Percentiles rank a stretch among this genome's conserved stretches.
phyloP scores from a whole-genome alignment of 108 stramenopile species.

The Cyclotella cryptica region DNA sequence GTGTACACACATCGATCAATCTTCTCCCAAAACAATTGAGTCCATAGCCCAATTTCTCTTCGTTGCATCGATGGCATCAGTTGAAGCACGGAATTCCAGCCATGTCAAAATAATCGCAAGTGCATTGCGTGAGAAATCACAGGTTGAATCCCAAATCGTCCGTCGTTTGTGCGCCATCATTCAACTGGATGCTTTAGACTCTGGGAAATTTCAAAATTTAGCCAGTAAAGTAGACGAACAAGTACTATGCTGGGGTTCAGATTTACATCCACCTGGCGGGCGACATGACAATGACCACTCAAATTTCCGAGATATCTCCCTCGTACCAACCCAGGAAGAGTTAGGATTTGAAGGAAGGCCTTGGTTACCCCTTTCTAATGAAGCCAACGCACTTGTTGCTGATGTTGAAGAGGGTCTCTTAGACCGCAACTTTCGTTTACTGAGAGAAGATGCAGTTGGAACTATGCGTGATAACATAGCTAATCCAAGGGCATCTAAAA shows the following conservation, averaged over 20 bases:
- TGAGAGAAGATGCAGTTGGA: slow-evolving; percentile 58
- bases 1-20: slow-evolving; percentile 3
- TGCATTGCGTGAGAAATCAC: slow-evolving; percentile 20
- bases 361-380: slow-evolving; percentile 48
- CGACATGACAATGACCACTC: slow-evolving; percentile 60
- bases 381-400: slow-evolving; percentile 40
- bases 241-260: slow-evolving; percentile 55
- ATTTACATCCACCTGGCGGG: slow-evolving; percentile 53
- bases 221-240: background rate
- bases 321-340: slow-evolving; percentile 59
- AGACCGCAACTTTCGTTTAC: slow-evolving; percentile 59
- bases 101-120: slow-evolving; percentile 38
- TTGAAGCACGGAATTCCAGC: slow-evolving; percentile 44
- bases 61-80: slow-evolving; percentile 23
- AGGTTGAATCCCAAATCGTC: slow-evolving; percentile 11
- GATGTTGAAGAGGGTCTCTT: slow-evolving; percentile 46
- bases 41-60: slow-evolving; percentile 43
- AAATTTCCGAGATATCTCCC: slow-evolving; percentile 57
- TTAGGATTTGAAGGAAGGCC: slow-evolving; percentile 32
- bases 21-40: slow-evolving; percentile 11
- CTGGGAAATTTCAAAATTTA: background rate
- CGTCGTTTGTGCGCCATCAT: slow-evolving; percentile 42
- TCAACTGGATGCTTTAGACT: slow-evolving; percentile 34
- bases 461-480: slow-evolving; percentile 47
- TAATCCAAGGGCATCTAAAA: slow-evolving; percentile 32